Evolutionary conservation across 208 protist species (phyloP), one percentile per base, ranked within the genome.

Genomic region (Trypanosoma boissoni): DNA sequence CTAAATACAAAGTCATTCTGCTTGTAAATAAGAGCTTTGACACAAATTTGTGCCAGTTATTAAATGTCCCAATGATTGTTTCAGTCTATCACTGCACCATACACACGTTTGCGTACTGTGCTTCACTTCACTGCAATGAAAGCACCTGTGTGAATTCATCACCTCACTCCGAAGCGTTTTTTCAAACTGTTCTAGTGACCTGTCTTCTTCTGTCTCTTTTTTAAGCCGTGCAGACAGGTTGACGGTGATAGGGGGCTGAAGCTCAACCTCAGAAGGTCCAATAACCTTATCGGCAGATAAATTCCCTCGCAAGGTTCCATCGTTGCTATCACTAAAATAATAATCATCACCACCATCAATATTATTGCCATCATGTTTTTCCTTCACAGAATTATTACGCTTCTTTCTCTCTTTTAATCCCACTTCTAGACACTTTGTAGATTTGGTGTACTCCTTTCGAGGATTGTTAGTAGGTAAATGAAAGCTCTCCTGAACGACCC

Each of bases 1-100:
- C 12, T 48, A 48, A 48, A 48, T 48, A 48, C 4, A 20, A 28
- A 48, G 18, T 24, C 42, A 7, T 48, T 48, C n/a, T n/a, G n/a
- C n/a, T n/a, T n/a, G n/a, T n/a, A n/a, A n/a, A n/a, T n/a, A n/a
- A n/a, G n/a, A n/a, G n/a, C n/a, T n/a, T n/a, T n/a, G n/a, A n/a
- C n/a, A n/a, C n/a, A n/a, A n/a, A n/a, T n/a, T n/a, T n/a, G n/a
- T n/a, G n/a, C n/a, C n/a, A n/a, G n/a, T n/a, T n/a, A n/a, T n/a
- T n/a, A n/a, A n/a, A n/a, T n/a, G n/a, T n/a, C n/a, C 42, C 42
- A 48, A 24, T 23, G 49, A 54, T 37, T 32, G 4, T 41, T 54
- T 54, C 8, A 54, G 20, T 34, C 28, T 54, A 20, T 54, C 23
- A 20, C 20, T 41, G 24, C 27, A 54, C 23, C 49, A 54, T 14